phyloP scores from a whole-genome alignment of 2,329 filamentous ascomycete genomes.

The Byssothecium circinans region DNA sequence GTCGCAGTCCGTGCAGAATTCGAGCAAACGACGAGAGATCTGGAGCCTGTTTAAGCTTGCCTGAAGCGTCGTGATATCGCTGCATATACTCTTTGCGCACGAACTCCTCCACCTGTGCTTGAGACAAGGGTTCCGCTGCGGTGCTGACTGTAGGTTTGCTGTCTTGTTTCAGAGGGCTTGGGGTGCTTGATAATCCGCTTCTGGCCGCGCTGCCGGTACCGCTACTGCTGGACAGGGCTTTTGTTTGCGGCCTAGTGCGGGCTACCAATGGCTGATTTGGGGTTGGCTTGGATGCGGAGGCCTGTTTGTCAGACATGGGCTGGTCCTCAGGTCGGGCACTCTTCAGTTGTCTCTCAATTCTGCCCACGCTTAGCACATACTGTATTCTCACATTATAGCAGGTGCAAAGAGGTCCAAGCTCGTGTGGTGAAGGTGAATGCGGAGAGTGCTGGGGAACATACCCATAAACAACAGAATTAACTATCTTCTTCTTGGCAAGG shows the following conservation, averaged over 20 bases:
- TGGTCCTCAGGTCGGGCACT: not conserved
- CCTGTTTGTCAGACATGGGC: not conserved
- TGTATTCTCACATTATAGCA: too few relatives aligned
- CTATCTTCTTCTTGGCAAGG: not conserved
- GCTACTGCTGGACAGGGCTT: not conserved
- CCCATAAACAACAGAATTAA: not conserved
- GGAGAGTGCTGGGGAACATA: not conserved
- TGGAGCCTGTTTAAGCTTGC: not conserved
- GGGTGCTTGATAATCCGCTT: not conserved
- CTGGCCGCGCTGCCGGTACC: not conserved
- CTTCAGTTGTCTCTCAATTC: not conserved
- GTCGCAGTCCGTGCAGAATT: not conserved
- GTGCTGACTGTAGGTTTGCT: too few relatives aligned
- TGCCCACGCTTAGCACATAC: not conserved
- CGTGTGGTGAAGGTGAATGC: not conserved
- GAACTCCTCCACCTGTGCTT: not conserved
- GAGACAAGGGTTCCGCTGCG: not conserved
- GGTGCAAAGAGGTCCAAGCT: too few relatives aligned
- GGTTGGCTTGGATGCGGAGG: too few relatives aligned
- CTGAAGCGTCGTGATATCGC: not conserved
- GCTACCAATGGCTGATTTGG: not conserved
- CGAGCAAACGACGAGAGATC: not conserved
- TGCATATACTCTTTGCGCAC: not conserved
- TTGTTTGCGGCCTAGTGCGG: not conserved
- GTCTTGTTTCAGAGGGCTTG: not conserved